A percentile compares a stretch with the other conserved stretches of the same genome.
Conservation (phyloP, 345 rosid genomes). For the Trapa bicornis region DNA sequence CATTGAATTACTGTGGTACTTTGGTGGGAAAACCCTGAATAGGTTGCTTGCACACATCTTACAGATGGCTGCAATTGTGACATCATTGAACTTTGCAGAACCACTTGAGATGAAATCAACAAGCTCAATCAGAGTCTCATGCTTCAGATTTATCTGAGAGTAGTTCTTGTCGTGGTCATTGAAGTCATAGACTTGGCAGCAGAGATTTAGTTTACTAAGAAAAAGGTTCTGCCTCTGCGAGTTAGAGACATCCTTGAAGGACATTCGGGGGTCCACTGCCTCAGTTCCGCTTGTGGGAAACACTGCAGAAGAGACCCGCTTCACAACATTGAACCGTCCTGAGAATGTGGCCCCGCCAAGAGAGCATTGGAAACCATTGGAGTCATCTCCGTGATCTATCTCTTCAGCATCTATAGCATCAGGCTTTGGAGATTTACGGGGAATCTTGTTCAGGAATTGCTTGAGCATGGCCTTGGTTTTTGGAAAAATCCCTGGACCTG, state of each 20-base stretch:
- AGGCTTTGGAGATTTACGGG: slow-evolving; percentile 43
- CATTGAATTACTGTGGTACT: slow-evolving; percentile 29
- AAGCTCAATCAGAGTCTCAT: slow-evolving; percentile 42
- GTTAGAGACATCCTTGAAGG: slow-evolving; percentile 65
- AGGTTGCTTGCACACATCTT: slow-evolving; percentile 52
- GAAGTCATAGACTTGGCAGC: slow-evolving; percentile 43
- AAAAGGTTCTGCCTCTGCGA: slow-evolving; percentile 59
- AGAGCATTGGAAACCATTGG: slow-evolving; percentile 37
- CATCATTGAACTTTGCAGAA: slow-evolving; percentile 53
- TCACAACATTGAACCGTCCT: slow-evolving; percentile 57
- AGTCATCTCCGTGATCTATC: slow-evolving; percentile 21
- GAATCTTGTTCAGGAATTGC: slow-evolving; percentile 67
- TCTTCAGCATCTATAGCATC: slow-evolving; percentile 32
- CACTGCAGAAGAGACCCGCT: slow-evolving; percentile 71
- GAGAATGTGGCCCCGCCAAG: slow-evolving; percentile 46
- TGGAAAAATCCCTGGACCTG: slow-evolving; percentile 14
- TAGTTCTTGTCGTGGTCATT: slow-evolving; percentile 34
- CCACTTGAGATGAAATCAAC: slow-evolving; percentile 62
- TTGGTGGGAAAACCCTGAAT: slow-evolving; percentile 62
- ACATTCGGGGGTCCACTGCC: slow-evolving; percentile 59
- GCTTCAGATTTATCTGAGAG: slow-evolving; percentile 42
- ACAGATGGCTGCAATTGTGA: slow-evolving; percentile 46
- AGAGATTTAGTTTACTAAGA: slow-evolving; percentile 55
- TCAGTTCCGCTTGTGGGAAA: slow-evolving; percentile 68
- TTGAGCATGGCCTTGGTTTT: slow-evolving; percentile 42